Base-by-base conservation (phyloP, 2,329 filamentous ascomycete species). In the Bipolaris cookei region DNA sequence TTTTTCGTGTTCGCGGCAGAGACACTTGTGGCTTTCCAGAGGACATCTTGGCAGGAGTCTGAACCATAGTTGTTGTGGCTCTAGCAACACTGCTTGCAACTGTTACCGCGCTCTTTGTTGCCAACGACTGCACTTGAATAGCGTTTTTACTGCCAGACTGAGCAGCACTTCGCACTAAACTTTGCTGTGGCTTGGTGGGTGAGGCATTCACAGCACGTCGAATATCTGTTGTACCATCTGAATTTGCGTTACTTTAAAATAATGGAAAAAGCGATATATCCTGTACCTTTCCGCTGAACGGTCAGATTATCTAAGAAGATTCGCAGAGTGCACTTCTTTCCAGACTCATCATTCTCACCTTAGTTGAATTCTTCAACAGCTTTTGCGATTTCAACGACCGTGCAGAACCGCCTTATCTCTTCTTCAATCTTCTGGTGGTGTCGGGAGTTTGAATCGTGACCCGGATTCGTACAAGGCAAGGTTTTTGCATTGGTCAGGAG, bases 401-500 rank as follows among this genome's bases (percentile, higher is more conserved):
- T 63, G 10, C 56, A 56, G 21, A 59, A 30, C 6, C 35, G 28
- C 2, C 39, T 51, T n/a, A 67, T 46, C 30, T 37, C 34, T 6
- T 49, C 32, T 11, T 59, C 42, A 16, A 54, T 42, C 3, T 32
- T 10, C 1, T 5, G 50, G 45, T 10, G 53, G 8, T 3, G 11
- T 10, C 3, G 71, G 68, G 11, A 73, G 60, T 58, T 65, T 70
- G 61, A 71, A 73, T 6, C 63, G 63, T 2, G 71, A 73, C 1
- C 72, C 72, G 39, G 68, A 70, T 14, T 75, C 71, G 45, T 56
- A 71, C 16, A 41, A 48, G n/a, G 32, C 23, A 7, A 64, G 47
- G 3, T 41, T 35, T 11, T 64, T 59, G 45, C 64, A 58, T 7
- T 43, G 55, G 16, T 47, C 18, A 16, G 66, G 58, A 5, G 25